A percentile compares a stretch with the other conserved stretches of the same genome.
These are phyloP conservation scores for Trematosphaeria pertusa DNA, from an alignment of 2,329 filamentous ascomycete genomes.

Conservation along the genomic window DNA sequence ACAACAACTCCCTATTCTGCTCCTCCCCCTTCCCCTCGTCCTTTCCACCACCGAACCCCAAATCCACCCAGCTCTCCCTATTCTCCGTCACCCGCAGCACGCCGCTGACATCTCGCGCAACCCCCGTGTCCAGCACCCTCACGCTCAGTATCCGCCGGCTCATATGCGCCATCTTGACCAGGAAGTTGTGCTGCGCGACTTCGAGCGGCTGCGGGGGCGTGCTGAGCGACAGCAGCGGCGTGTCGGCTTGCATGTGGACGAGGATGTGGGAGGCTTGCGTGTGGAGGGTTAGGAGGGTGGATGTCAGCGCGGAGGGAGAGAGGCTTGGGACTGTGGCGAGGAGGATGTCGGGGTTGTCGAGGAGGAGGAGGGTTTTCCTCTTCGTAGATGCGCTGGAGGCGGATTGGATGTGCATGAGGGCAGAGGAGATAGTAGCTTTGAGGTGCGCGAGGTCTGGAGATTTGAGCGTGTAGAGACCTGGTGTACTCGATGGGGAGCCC, in stretches of 20 bases:
- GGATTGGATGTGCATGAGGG: constrained; percentile 22
- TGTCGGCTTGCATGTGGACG: constrained; percentile 73
- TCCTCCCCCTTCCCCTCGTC: constrained; percentile 31
- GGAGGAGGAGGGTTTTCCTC: constrained; percentile 50
- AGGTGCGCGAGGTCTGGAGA: constrained; percentile 36
- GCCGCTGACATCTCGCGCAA: constrained; percentile 89
- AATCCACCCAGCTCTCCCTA: constrained; percentile 35
- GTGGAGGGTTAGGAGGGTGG: constrained; percentile 37
- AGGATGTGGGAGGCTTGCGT: constrained; percentile 66
- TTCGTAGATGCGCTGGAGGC: constrained; percentile 4
- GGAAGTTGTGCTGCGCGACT: constrained; percentile 57
- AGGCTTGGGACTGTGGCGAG: constrained; percentile 44
- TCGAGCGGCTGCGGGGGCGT: constrained; percentile 51
- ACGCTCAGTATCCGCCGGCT: constrained; percentile 75
- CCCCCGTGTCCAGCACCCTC: constrained; percentile 81
- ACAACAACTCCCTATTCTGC: constrained; percentile 75
- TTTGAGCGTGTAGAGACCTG: constrained; percentile 29
- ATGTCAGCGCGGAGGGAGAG: constrained; percentile 26
- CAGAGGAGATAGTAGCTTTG: constrained; percentile 31
- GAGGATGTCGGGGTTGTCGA: constrained; percentile 54
- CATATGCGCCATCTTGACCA: constrained; percentile 75
- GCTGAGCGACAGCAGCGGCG: constrained; percentile 68
- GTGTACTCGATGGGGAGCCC: constrained; percentile 4
- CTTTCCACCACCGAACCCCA: constrained; percentile 27
- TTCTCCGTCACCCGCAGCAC: constrained; percentile 75